Evolutionary conservation across 495 filamentous ascomycete genomes (phyloP).

Genomic region (Aspergillus sparsus): DNA sequence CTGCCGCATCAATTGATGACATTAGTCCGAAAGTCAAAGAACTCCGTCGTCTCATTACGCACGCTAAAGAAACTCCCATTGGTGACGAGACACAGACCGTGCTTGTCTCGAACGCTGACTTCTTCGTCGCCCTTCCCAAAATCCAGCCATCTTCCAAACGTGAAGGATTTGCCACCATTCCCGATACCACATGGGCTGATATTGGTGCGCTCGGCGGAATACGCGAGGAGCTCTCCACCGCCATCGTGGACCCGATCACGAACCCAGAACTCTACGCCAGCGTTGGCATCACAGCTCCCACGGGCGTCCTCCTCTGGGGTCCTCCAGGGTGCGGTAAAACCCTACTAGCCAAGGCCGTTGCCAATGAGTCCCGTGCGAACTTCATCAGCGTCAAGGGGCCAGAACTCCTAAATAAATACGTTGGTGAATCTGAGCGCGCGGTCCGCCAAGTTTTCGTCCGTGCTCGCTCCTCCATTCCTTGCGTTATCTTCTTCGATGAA

Average conservation of each 20-base stretch:
- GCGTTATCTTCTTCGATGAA: conserved; percentile 98
- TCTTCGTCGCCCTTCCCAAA: conserved; percentile 73
- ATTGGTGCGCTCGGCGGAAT: conserved; percentile 83
- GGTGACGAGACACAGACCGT: conserved; percentile 45
- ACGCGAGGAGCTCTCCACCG: conserved; percentile 78
- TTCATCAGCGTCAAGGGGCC: conserved; percentile 98
- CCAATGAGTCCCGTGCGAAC: conserved; percentile 92
- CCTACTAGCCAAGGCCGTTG: conserved; percentile 91
- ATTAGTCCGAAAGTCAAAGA: conserved; percentile 48
- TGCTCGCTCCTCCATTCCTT: conserved; percentile 82
- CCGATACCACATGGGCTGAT: conserved; percentile 93
- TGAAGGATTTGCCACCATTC: conserved; percentile 95
- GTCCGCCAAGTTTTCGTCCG: conserved; percentile 91
- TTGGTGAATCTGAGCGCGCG: conserved; percentile 91
- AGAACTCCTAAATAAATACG: conserved; percentile 91
- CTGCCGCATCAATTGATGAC: conserved; percentile 20
- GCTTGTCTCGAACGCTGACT: conserved; percentile 63
- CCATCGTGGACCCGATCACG: conserved; percentile 91
- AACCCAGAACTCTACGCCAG: conserved; percentile 75
- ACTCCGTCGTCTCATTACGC: conserved; percentile 55
- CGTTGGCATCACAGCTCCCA: conserved; percentile 84
- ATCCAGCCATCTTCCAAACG: conserved; percentile 93
- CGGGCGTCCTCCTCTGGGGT: conserved; percentile 93
- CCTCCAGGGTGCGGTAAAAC: conserved; percentile 98
- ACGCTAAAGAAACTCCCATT: conserved; percentile 52